phyloP scores from a whole-genome alignment of 495 filamentous ascomycete species.

The Chaetomidium leptoderma region DNA sequence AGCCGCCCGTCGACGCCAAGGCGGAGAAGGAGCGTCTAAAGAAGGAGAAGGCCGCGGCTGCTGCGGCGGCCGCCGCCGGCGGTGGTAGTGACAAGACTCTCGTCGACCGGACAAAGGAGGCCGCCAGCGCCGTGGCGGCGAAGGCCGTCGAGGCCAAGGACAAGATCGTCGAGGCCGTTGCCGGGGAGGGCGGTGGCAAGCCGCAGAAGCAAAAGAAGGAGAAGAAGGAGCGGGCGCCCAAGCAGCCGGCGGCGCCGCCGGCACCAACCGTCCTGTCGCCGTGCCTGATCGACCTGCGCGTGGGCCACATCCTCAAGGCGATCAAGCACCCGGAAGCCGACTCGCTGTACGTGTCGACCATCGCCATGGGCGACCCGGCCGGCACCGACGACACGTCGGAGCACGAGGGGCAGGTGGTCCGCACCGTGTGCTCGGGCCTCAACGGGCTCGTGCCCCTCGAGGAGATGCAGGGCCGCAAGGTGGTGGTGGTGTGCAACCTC shows the following conservation, averaged over 20 bases:
- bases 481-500: constrained; percentile 91
- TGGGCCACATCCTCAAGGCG: constrained; percentile 94
- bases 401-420: constrained; percentile 79
- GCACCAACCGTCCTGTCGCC: constrained; percentile 71
- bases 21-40: constrained; percentile 85
- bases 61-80: constrained; percentile 42
- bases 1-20: constrained; percentile 75
- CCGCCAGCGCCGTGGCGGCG: constrained; percentile 45
- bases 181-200: constrained; percentile 28
- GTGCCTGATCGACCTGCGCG: constrained; percentile 83
- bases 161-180: constrained; percentile 30
- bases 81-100: constrained; percentile 41
- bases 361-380: constrained; percentile 84
- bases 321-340: constrained; percentile 95
- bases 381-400: constrained; percentile 82
- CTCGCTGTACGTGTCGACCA: constrained; percentile 92
- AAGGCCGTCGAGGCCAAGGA: constrained; percentile 41
- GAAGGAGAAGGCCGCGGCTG: constrained; percentile 74
- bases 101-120: constrained; percentile 51
- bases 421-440: constrained; percentile 93
- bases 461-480: constrained; percentile 94
- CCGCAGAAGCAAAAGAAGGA: constrained; percentile 49
- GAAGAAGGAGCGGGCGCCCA: constrained; percentile 76
- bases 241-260: constrained; percentile 62
- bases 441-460: constrained; percentile 88